Conservation (phyloP, 1,284 basidiomycete genomes). For the Cutaneotrichosporon cutaneum region DNA sequence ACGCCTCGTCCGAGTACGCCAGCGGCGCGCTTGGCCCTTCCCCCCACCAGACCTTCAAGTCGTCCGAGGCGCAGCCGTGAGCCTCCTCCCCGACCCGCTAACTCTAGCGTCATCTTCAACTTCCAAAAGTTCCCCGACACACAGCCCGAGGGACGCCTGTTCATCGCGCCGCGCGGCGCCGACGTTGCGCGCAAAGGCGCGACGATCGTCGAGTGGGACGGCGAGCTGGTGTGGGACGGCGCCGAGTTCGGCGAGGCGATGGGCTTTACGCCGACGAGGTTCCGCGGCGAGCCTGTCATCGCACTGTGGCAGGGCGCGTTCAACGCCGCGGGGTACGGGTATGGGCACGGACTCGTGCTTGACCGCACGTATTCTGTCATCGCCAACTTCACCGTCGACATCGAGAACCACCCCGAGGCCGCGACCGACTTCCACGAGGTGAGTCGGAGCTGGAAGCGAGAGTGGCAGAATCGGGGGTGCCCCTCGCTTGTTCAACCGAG, state of each 20-base stretch:
- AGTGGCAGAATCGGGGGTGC: no score
- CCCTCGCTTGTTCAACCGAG: no score
- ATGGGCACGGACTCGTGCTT: constrained; percentile 29
- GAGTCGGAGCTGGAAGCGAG: not conserved
- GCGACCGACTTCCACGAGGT: constrained; percentile 35
- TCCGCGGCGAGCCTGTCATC: constrained; percentile 31
- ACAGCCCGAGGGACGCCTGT: constrained; percentile 22
- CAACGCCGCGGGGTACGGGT: constrained; percentile 31
- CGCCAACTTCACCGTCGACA: constrained; percentile 22
- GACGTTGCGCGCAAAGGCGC: constrained; percentile 24
- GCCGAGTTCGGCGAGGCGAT: constrained; percentile 35
- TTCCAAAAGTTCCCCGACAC: constrained; percentile 26
- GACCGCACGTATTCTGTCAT: constrained; percentile 35
- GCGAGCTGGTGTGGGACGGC: constrained; percentile 40
- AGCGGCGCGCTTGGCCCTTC: constrained; percentile 26
- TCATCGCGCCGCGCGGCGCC: constrained; percentile 37
- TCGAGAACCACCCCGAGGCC: constrained; percentile 13
- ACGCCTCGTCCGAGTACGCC: constrained; percentile 20
- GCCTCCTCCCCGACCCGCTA: constrained; percentile 10
- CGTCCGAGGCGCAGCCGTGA: constrained; percentile 26
- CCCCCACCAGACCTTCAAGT: constrained; percentile 31
- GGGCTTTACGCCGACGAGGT: constrained; percentile 26
- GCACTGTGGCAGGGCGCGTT: constrained; percentile 38
- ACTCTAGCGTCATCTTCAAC: constrained; percentile 26
- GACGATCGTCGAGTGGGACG: constrained; percentile 32